Evolutionary conservation across 805 yeast genomes (phyloP).

Genomic region (Debaryomyces prosopidis): DNA sequence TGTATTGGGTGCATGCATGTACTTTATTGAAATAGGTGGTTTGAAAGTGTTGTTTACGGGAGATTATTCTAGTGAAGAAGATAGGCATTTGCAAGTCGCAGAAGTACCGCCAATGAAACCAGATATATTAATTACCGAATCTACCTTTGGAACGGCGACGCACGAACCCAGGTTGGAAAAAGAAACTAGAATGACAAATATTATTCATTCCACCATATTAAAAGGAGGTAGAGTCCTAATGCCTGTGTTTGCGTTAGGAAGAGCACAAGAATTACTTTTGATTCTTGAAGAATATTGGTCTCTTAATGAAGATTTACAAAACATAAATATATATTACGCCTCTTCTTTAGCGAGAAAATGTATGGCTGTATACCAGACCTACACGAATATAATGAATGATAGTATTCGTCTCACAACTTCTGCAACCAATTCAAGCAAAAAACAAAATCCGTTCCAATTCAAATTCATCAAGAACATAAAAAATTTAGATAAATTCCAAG

Average conservation of each 20-base stretch:
- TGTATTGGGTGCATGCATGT: constrained; percentile 98
- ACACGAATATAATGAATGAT: constrained; percentile 97
- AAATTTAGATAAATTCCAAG: constrained; percentile 82
- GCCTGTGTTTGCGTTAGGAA: constrained; percentile 95
- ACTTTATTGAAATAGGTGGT: constrained; percentile 91
- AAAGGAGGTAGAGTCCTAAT: constrained; percentile 90
- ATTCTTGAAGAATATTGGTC: constrained; percentile 96
- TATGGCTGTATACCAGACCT: constrained; percentile 96
- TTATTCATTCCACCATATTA: constrained; percentile 78
- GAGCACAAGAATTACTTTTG: constrained; percentile 90
- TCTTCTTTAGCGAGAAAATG: constrained; percentile 92
- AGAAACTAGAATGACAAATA: constrained; percentile 75
- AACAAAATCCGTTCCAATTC: constrained; percentile 82
- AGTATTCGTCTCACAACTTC: constrained; percentile 65
- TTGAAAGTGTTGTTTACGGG: constrained; percentile 89
- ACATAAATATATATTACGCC: constrained; percentile 84
- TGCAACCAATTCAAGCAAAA: constrained; percentile 38
- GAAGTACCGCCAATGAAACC: constrained; percentile 89
- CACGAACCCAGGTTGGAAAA: constrained; percentile 88
- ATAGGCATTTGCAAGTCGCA: constrained; percentile 91
- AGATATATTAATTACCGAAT: constrained; percentile 88
- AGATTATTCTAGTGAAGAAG: constrained; percentile 94
- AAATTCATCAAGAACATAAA: constrained; percentile 79
- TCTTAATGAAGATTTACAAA: constrained; percentile 75
- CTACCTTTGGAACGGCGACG: constrained; percentile 97